These are phyloP conservation scores for Piper betle DNA, from an alignment of 164 flowering plant genomes.

Conservation along the genomic window DNA sequence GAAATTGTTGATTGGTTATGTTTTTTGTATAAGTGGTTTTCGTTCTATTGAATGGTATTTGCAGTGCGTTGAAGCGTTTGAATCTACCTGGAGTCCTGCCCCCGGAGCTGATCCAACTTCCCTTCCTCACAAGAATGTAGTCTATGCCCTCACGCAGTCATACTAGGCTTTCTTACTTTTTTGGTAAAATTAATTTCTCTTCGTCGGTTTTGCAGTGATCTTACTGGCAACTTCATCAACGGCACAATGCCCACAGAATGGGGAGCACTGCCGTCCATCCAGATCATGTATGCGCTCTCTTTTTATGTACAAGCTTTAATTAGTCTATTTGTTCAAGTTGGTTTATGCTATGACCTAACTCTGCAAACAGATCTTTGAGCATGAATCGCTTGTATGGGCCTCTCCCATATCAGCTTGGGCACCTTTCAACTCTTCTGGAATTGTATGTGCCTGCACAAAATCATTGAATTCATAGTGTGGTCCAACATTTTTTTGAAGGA, in stretches of 20 bases:
- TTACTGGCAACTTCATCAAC: slow-evolving; percentile 50
- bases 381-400: slow-evolving; percentile 20
- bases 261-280: slow-evolving; percentile 33
- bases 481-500: not conserved
- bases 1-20: too few species aligned
- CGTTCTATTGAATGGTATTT: not conserved
- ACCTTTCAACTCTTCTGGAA: slow-evolving; percentile 31
- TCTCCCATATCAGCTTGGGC: slow-evolving; percentile 13
- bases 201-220: slow-evolving; percentile 33
- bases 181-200: not conserved
- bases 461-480: not conserved
- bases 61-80: slow-evolving; percentile 9
- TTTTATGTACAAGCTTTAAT: not conserved
- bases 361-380: slow-evolving; percentile 37
- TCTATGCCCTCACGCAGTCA: not conserved
- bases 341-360: not conserved
- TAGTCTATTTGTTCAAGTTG: too few species aligned
- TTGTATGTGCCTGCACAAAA: slow-evolving; percentile 16
- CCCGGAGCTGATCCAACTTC: slow-evolving; percentile 44
- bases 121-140: slow-evolving; percentile 22
- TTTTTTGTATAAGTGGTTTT: too few species aligned
- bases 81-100: slow-evolving; percentile 63
- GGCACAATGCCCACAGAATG: slow-evolving; percentile 69
- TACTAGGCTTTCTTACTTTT: too few species aligned
- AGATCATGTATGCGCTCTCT: slow-evolving; percentile 29